phyloP scores from a whole-genome alignment of 345 rosid species.

The Salix viminalis region DNA sequence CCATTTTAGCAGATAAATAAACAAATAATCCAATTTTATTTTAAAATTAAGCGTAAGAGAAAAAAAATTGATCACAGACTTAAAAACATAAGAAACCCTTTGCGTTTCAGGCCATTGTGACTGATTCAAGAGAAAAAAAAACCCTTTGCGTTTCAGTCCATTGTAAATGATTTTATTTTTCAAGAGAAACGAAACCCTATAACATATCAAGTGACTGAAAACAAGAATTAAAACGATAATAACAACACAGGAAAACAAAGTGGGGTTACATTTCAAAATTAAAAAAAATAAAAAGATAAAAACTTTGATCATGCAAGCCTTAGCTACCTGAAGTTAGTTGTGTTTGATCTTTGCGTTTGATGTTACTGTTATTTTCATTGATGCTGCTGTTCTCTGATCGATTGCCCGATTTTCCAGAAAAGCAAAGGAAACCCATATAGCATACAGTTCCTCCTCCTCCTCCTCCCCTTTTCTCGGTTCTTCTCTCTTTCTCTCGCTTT shows the following conservation, averaged over 20 bases:
- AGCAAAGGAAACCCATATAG: slow-evolving; percentile 66
- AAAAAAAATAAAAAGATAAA: too few relatives aligned
- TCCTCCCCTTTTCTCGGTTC: not conserved
- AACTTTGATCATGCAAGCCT: not conserved
- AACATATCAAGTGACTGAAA: not conserved
- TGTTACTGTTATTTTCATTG: slow-evolving; percentile 19
- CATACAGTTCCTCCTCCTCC: not conserved
- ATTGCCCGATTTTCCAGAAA: slow-evolving; percentile 36
- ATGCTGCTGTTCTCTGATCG: slow-evolving; percentile 26
- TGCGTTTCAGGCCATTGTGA: not conserved
- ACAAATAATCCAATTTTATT: not conserved
- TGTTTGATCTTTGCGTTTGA: slow-evolving; percentile 36
- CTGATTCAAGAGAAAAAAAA: not conserved
- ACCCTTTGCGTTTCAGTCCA: not conserved
- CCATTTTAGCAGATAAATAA: slow-evolving; percentile 3
- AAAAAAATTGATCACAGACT: not conserved
- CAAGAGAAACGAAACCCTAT: not conserved
- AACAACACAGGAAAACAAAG: not conserved
- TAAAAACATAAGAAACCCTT: not conserved
- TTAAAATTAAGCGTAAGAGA: not conserved
- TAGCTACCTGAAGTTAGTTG: slow-evolving; percentile 38
- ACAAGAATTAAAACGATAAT: not conserved
- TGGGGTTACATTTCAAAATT: not conserved
- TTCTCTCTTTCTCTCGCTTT: slow-evolving; percentile 1
- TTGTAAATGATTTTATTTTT: not conserved